Conservation (phyloP, 352 stramenopile species). For the Aphanomyces astaci region DNA sequence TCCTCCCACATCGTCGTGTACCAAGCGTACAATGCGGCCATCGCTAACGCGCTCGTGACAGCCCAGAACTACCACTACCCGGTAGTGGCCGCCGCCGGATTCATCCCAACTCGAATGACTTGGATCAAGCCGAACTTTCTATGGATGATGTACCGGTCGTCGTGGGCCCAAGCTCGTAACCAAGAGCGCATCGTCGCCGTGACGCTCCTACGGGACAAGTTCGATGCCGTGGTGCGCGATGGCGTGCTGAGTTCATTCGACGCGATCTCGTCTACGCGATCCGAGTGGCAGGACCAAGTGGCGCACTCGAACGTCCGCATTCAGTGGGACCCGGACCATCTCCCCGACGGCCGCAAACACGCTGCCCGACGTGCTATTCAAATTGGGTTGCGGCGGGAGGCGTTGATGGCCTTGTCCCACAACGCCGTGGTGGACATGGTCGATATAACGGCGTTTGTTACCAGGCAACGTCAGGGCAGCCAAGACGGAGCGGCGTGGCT, state of each 20-base stretch:
- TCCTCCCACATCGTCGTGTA: constrained; percentile 14
- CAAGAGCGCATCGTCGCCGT: constrained; percentile 14
- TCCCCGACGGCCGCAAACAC: not conserved
- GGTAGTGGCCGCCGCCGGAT: not conserved
- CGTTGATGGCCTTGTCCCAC: not conserved
- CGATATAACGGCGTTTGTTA: constrained; percentile 9
- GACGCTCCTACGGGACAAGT: not conserved
- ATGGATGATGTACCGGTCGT: constrained; percentile 17
- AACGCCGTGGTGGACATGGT: constrained; percentile 1
- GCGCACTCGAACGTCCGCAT: constrained; percentile 1
- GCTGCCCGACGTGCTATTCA: not conserved
- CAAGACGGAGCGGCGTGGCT: constrained; percentile 17
- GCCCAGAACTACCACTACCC: constrained; percentile 3
- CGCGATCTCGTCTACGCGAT: not conserved
- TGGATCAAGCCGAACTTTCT: constrained; percentile 23
- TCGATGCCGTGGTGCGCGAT: not conserved
- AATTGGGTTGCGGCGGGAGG: constrained; percentile 9
- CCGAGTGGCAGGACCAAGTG: not conserved
- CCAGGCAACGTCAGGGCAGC: not conserved
- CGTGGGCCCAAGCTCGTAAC: constrained; percentile 1
- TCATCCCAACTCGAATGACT: constrained; percentile 11
- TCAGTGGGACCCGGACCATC: constrained; percentile 15
- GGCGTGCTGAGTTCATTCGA: constrained; percentile 8
- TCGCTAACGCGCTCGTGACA: not conserved
- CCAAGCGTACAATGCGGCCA: constrained; percentile 8